Percentiles rank a stretch among this genome's conserved stretches.
These are phyloP conservation scores for Aspergillus pseudoviridinutans DNA, from an alignment of 2,329 filamentous ascomycete genomes.

Conservation along the genomic window DNA sequence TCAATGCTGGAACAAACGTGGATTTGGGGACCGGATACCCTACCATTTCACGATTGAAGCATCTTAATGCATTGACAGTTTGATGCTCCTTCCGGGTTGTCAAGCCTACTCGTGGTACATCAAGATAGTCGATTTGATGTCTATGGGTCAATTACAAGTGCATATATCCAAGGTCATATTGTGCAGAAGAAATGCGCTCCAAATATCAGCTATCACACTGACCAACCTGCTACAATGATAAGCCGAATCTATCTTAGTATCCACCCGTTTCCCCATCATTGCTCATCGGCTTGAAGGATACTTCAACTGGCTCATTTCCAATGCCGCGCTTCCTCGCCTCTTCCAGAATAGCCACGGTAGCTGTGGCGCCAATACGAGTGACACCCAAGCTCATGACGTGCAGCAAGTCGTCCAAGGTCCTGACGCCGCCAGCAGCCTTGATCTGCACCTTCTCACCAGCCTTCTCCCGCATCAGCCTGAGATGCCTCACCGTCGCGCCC, in stretches of 20 bases:
- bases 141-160: neutral
- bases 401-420: conserved; percentile 55
- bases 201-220: no score
- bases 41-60: neutral
- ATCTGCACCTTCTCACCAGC: conserved; percentile 47
- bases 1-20: conserved; percentile 17
- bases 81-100: no score
- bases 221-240: no score
- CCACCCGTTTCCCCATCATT: conserved; percentile 8
- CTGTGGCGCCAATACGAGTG: conserved; percentile 54
- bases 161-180: neutral
- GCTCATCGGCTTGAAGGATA: conserved; percentile 21
- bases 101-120: neutral
- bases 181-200: no score
- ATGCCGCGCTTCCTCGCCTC: conserved; percentile 53
- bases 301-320: conserved; percentile 25
- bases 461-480: conserved; percentile 53
- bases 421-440: conserved; percentile 56
- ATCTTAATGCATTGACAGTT: neutral
- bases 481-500: conserved; percentile 50
- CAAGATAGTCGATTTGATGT: neutral
- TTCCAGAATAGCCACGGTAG: conserved; percentile 52
- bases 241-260: conserved; percentile 10
- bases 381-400: conserved; percentile 53
- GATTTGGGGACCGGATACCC: conserved; percentile 20